A percentile compares a stretch with the other conserved stretches of the same genome.
Evolutionary conservation across 2,329 filamentous ascomycete species (phyloP).

Genomic region (Cercospora brassicicola): DNA sequence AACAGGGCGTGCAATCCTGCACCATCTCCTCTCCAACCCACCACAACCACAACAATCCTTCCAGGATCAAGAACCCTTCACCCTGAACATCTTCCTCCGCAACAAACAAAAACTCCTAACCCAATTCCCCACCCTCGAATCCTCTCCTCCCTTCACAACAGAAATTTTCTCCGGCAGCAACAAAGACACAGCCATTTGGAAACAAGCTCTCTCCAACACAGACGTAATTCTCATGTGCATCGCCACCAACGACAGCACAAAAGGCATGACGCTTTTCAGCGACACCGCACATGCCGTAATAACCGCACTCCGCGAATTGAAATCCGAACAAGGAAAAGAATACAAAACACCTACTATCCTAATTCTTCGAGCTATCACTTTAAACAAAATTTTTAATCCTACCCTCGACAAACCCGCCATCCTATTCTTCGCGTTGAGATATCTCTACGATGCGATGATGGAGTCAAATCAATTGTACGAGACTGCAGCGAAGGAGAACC

Average conservation of each 20-base stretch:
- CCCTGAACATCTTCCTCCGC: conserved; percentile 10
- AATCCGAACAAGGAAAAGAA: not conserved
- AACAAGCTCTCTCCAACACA: not conserved
- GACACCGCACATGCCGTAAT: not conserved
- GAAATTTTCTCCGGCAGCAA: not conserved
- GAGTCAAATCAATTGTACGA: not conserved
- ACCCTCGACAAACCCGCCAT: not conserved
- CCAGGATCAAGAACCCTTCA: not conserved
- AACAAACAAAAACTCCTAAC: conserved; percentile 1
- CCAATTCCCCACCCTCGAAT: not conserved
- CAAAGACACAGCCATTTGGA: not conserved
- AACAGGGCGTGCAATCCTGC: not conserved
- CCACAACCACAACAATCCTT: not conserved
- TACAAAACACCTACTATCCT: conserved; percentile 5
- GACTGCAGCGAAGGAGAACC: not conserved
- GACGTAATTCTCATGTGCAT: conserved; percentile 8
- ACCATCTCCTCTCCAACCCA: not conserved
- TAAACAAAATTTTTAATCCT: not conserved
- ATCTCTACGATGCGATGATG: conserved; percentile 1
- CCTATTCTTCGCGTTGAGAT: not conserved
- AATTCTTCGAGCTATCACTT: not conserved
- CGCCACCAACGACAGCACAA: conserved; percentile 7
- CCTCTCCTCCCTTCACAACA: not conserved
- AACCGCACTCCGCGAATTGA: not conserved
- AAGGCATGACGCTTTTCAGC: not conserved